Conservation (phyloP, 2,329 filamentous ascomycete genomes). For the Microcyclospora tardicrescens region DNA sequence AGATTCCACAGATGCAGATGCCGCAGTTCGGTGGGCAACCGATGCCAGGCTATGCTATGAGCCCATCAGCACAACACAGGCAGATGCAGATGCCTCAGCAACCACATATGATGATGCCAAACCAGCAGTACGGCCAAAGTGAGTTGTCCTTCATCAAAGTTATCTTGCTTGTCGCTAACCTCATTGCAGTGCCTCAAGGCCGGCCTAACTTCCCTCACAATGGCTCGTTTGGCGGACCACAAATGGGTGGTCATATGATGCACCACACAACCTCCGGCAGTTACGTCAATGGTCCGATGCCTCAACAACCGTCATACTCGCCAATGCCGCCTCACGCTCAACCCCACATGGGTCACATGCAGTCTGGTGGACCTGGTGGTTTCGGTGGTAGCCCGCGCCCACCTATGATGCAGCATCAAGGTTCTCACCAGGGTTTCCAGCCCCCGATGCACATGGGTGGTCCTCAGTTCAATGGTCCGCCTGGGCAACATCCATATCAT, state of each 20-base stretch:
- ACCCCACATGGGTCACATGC: constrained; percentile 40
- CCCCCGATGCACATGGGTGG: constrained; percentile 8
- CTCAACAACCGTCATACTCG: constrained; percentile 56
- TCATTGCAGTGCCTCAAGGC: constrained; percentile 44
- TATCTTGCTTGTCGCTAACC: constrained; percentile 46
- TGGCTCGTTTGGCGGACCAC: constrained; percentile 9
- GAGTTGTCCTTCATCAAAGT: constrained; percentile 5
- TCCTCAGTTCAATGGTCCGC: constrained; percentile 9
- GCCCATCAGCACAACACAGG: constrained; percentile 46
- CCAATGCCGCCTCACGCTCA: constrained; percentile 52
- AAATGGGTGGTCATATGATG: constrained; percentile 66
- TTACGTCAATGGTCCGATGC: constrained; percentile 56
- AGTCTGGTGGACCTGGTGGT: constrained; percentile 37
- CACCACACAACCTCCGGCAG: constrained; percentile 57
- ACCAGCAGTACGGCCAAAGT: constrained; percentile 14
- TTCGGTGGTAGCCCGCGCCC: constrained; percentile 72
- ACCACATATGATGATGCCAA: constrained; percentile 10
- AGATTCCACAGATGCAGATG: constrained; percentile 22
- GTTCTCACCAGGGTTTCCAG: constrained; percentile 72
- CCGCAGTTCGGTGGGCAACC: constrained; percentile 56
- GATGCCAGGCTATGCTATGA: constrained; percentile 56
- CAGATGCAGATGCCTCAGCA: constrained; percentile 12
- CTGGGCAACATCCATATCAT: constrained; percentile 15
- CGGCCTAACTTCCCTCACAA: constrained; percentile 11
- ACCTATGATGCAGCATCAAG: constrained; percentile 87